Evolutionary conservation across 768 basidiomycete species (phyloP), one percentile per base, ranked within the genome.

Genomic region (Leccinum pellstonianum): DNA sequence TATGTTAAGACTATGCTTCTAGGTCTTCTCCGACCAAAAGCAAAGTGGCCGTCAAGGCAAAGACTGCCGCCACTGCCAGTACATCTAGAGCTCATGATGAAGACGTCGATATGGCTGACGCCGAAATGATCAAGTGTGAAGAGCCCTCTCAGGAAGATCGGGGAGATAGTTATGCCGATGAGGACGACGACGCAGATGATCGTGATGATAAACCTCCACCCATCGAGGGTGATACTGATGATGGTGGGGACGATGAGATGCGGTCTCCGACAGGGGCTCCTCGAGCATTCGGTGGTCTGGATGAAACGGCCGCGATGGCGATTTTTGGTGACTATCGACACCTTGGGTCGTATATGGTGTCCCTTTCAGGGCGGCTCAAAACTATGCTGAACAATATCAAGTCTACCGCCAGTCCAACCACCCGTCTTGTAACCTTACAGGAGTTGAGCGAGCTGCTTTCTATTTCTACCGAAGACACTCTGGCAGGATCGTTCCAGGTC

Each of bases 391-490:
- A 83, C 74, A 92, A 92, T 73, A 92, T 96, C 84, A 90, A 91
- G 75, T 70, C 84, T 23, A 86, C 87, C 29, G 90, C 92, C 33
- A 91, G 91, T 70, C 87, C 91, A 11, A 92, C 90, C 0, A 90
- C 87, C 43, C 88, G 95, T 52, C 84, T 98, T 29, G 77, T 93
- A 48, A 95, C 95, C 5, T 78, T 99, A 29, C 95, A 98, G 70
- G 96, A 99, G 68, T 83, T 97, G 55, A 94, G 92, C 76, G 96
- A 98, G 72, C 75, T 98, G 35, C 85, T 99, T 57, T 91, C 92
- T 61, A 95, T 98, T 77, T 93, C 93, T 74, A 98, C 94, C 2
- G 96, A 98, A 76, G 97, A 99, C 72, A 98, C 95, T 7, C 79
- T 99, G 50, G 91, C 93, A 9, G 94, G 94, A 46, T 95, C 91